Base-by-base conservation (phyloP, 176 grass and related monocot species). In the Juncus effusus region DNA sequence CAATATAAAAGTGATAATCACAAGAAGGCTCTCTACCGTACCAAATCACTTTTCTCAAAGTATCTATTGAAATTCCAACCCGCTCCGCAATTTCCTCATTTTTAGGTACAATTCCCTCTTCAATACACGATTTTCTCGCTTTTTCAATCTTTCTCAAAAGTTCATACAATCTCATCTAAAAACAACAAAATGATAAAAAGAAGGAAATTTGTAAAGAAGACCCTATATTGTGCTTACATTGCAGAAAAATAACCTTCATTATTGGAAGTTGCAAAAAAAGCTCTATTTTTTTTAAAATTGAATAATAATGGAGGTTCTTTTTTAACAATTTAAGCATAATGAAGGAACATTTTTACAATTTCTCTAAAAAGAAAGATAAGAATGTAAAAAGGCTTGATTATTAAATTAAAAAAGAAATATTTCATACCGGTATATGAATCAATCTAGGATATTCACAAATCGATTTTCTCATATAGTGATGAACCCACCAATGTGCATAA, bases 401-500 rank as follows among this genome's bases (percentile, higher is more conserved):
- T 28, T 28, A 28, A 28, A 28, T 28, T 28, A 28, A 28, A 28
- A 28, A 28, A 28, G 19, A 28, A 28, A 28, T 28, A 62, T 37
- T 5, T 51, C 56, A 50, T 84, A 96, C 88, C 36, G 93, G 93
- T 76, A 96, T 74, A 19, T 87, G 77, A 75, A 96, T 91, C 10
- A 78, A 65, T 59, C 93, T 85, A 41, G 93, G 91, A 40, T 92
- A 76, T 78, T 82, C 82, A 76, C 73, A 90, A 19, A 96, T 92
- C 16, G 91, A 81, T 64, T 84, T 96, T 51, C 77, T 96, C 40
- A 96, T 92, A 0, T 78, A 85, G 39, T 96, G 85, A 2, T 82
- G 85, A 64, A 96, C 88, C 93, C 93, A 96, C 85, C 85, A 96
- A 38, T 84, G 85, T 6, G 93, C 93, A 10, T 96, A 96, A 8